A percentile compares a stretch with the other conserved stretches of the same genome.
These are phyloP conservation scores for Amanita muscaria DNA, from an alignment of 768 basidiomycete genomes.

Conservation along the genomic window DNA sequence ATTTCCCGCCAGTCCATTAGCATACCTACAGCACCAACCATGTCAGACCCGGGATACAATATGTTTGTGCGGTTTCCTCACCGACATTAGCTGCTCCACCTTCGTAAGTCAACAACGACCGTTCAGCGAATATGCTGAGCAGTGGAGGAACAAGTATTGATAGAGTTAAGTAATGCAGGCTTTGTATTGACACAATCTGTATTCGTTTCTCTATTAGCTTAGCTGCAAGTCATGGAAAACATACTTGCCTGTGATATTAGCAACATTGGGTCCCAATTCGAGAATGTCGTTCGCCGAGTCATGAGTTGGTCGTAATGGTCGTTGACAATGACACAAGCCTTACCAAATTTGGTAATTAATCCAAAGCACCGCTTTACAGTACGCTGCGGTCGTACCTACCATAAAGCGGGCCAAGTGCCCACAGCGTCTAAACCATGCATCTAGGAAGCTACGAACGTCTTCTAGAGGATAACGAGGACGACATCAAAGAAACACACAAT, in stretches of 20 bases:
- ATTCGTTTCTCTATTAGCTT: neutral
- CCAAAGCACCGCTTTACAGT: too few relatives aligned
- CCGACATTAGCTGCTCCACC: constrained; percentile 77
- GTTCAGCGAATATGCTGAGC: constrained; percentile 66
- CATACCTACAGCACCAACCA: constrained; percentile 44
- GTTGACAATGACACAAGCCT: neutral
- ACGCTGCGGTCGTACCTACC: too few relatives aligned
- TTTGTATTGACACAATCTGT: constrained; percentile 89
- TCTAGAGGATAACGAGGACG: constrained; percentile 3
- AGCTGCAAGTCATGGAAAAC: neutral
- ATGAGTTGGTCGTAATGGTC: constrained; percentile 17
- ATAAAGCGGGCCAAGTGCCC: neutral
- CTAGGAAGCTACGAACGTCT: constrained; percentile 9
- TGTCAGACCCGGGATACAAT: neutral
- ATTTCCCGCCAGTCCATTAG: constrained; percentile 98
- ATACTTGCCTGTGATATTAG: constrained; percentile 72
- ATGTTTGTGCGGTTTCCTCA: constrained; percentile 22
- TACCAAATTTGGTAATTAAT: constrained; percentile 1
- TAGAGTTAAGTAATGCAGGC: constrained; percentile 88
- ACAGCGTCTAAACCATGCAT: constrained; percentile 1
- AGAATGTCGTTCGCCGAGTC: constrained; percentile 28
- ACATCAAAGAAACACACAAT: neutral
- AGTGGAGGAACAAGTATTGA: constrained; percentile 75
- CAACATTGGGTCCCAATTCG: constrained; percentile 84
- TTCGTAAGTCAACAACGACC: constrained; percentile 59